Evolutionary conservation across 2,329 filamentous ascomycete genomes (phyloP), one percentile per base, ranked within the genome.

Genomic region (Ceratocystis ficicola): DNA sequence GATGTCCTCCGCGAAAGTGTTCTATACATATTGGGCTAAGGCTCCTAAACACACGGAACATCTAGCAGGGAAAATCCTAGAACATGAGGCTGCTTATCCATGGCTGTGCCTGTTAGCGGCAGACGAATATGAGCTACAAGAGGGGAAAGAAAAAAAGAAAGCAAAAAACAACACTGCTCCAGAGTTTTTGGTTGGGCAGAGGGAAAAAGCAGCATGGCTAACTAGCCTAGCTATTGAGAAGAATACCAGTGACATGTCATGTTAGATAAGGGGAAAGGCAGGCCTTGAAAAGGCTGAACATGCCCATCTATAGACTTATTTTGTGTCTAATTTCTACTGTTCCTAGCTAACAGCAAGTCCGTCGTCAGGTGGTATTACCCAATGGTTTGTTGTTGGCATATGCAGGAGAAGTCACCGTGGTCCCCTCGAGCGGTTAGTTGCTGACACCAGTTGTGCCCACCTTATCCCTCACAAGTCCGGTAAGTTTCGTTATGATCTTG

Each of bases 11-110:
- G 28, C 52, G 55, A 59, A 59, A 59, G 4, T n/a, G 20, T n/a
- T 20, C 55, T 59, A 59, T 36, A 28, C 55, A 5, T 20, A 59
- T 59, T 59, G 3, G 28, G 55, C 28, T n/a, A 36, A 59, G 55
- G 15, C 55, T 30, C 5, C 32, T 28, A n/a, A 59, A 36, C 55
- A 30, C 7, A 15, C 55, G 8, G 55, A 10, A 32, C 8, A 12
- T 17, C 7, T n/a, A 59, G 30, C 55, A 59, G 25, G 55, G 55
- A 36, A 59, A 30, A 59, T 59, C 55, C 55, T n/a, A 36, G 55
- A n/a, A 36, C 8, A 3, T 8, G 17, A 59, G 30, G 55, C 28
- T 8, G 15, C 55, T 36, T 15, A n/a, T 59, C 55, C 25, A 59
- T 28, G 55, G 30, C 25, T 59, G 55, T 59, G 55, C 55, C n/a